A percentile compares a stretch with the other conserved stretches of the same genome.
These are phyloP conservation scores for Stentor roeselii DNA, from an alignment of 73 alveolate genomes.

Conservation along the genomic window DNA sequence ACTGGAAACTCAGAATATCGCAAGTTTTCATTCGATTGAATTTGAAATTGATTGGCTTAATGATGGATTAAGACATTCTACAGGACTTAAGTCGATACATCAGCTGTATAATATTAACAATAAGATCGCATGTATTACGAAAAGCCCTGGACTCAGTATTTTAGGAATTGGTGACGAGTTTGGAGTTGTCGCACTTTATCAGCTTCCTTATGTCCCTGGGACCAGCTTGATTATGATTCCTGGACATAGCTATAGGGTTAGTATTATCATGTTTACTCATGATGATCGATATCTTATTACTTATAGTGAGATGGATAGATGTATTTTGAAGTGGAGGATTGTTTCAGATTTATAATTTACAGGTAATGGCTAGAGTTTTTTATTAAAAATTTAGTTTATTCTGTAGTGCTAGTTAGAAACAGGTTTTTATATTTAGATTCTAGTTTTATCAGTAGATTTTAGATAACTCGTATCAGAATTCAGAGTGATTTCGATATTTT, in stretches of 20 bases:
- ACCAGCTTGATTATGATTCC: constrained; percentile 42
- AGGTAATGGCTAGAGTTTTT: too few species aligned
- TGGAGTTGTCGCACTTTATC: constrained; percentile 73
- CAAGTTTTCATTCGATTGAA: constrained; percentile 60
- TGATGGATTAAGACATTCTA: constrained; percentile 75
- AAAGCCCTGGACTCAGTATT: constrained; percentile 58
- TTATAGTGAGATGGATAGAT: constrained; percentile 56
- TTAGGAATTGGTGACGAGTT: constrained; percentile 85
- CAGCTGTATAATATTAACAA: constrained; percentile 64
- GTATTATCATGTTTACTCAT: constrained; percentile 46
- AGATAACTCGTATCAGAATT: too few species aligned
- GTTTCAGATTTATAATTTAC: too few species aligned
- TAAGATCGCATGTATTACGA: constrained; percentile 68
- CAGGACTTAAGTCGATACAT: constrained; percentile 71
- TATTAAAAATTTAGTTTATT: too few species aligned
- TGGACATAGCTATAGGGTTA: constrained; percentile 62
- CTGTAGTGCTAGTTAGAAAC: too few species aligned
- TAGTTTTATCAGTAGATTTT: too few species aligned
- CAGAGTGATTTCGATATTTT: too few species aligned
- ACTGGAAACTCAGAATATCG: constrained; percentile 57
- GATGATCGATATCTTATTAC: constrained; percentile 45
- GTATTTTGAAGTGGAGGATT: constrained; percentile 67
- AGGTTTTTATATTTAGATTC: too few species aligned
- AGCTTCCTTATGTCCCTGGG: constrained; percentile 24
- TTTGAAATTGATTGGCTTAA: constrained; percentile 93